A percentile compares a stretch with the other conserved stretches of the same genome.
Conservation (phyloP, 768 basidiomycete species). For the Vararia minispora region DNA sequence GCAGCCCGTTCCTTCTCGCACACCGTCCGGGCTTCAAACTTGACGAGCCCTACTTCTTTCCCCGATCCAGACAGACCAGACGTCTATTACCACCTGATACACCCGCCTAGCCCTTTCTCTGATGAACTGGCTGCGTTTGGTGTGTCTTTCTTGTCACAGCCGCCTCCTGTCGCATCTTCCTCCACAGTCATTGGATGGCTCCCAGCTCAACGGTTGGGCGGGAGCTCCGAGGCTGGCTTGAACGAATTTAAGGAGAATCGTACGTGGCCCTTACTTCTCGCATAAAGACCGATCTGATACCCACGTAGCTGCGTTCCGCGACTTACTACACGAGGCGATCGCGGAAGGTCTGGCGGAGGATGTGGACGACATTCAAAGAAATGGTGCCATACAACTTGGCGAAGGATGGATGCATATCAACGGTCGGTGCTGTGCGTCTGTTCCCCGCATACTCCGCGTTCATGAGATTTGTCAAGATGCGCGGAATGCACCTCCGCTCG, state of each 20-base stretch:
- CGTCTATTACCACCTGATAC: slow-evolving; percentile 12
- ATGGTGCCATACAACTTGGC: slow-evolving; percentile 52
- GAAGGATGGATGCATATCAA: slow-evolving; percentile 87
- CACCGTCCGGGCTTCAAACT: no score
- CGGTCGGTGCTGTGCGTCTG: slow-evolving; percentile 19
- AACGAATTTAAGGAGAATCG: slow-evolving; percentile 68
- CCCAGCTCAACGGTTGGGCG: slow-evolving; percentile 14
- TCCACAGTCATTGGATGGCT: slow-evolving; percentile 13
- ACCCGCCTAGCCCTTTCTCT: slow-evolving; percentile 6
- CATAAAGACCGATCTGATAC: neutral
- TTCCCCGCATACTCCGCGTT: neutral
- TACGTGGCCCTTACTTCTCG: slow-evolving; percentile 23
- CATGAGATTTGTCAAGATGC: slow-evolving; percentile 33
- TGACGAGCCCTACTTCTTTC: no score
- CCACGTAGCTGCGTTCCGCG: slow-evolving; percentile 46
- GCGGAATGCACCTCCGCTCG: slow-evolving; percentile 64
- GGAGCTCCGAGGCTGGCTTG: slow-evolving; percentile 36
- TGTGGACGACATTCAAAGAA: slow-evolving; percentile 54
- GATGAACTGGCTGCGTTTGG: slow-evolving; percentile 10
- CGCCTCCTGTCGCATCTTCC: slow-evolving; percentile 9
- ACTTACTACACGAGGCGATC: slow-evolving; percentile 50
- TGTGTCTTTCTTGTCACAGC: slow-evolving; percentile 8
- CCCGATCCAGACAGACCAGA: slow-evolving; percentile 10
- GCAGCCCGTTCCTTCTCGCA: no score
- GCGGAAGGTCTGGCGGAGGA: slow-evolving; percentile 40